These are phyloP conservation scores for Hericium coralloides DNA, from an alignment of 768 basidiomycete genomes.

Conservation along the genomic window DNA sequence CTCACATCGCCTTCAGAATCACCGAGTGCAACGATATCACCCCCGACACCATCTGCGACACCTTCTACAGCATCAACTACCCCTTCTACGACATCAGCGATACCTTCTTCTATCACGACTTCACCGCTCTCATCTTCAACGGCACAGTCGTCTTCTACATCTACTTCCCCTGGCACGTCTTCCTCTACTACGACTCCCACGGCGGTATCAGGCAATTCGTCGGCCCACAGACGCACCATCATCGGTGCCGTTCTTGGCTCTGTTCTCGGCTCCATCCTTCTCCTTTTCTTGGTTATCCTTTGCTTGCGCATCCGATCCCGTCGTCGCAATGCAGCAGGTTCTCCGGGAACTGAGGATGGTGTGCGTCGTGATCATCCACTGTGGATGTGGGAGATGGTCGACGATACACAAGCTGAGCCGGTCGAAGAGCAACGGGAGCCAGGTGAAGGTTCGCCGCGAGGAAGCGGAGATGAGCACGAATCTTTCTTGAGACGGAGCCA, in stretches of 20 bases:
- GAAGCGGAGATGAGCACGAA: slow-evolving; percentile 62
- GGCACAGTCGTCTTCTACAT: slow-evolving; percentile 16
- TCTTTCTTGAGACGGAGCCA: slow-evolving; percentile 43
- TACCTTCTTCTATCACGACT: slow-evolving; percentile 2
- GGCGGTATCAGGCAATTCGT: neutral
- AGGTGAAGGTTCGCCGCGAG: slow-evolving; percentile 62
- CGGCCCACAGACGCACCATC: slow-evolving; percentile 6
- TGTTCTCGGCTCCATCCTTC: slow-evolving; percentile 7
- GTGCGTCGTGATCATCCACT: slow-evolving; percentile 5
- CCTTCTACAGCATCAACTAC: slow-evolving; percentile 24
- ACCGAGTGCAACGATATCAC: slow-evolving; percentile 22
- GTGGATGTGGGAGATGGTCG: slow-evolving; percentile 15
- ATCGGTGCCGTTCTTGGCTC: slow-evolving; percentile 12
- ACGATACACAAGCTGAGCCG: neutral
- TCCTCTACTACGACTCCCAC: slow-evolving; percentile 10
- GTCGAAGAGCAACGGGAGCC: slow-evolving; percentile 17
- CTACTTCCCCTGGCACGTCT: slow-evolving; percentile 21
- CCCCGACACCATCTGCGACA: slow-evolving; percentile 25
- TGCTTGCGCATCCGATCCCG: slow-evolving; percentile 31
- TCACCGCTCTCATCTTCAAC: slow-evolving; percentile 12
- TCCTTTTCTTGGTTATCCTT: slow-evolving; percentile 8
- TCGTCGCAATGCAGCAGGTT: slow-evolving; percentile 1
- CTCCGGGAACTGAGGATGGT: no score
- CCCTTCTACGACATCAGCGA: slow-evolving; percentile 11
- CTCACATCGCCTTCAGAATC: slow-evolving; percentile 42